Evolutionary conservation across 2,329 filamentous ascomycete genomes (phyloP), one percentile per base, ranked within the genome.

Genomic region (Trichoderma sp.): DNA sequence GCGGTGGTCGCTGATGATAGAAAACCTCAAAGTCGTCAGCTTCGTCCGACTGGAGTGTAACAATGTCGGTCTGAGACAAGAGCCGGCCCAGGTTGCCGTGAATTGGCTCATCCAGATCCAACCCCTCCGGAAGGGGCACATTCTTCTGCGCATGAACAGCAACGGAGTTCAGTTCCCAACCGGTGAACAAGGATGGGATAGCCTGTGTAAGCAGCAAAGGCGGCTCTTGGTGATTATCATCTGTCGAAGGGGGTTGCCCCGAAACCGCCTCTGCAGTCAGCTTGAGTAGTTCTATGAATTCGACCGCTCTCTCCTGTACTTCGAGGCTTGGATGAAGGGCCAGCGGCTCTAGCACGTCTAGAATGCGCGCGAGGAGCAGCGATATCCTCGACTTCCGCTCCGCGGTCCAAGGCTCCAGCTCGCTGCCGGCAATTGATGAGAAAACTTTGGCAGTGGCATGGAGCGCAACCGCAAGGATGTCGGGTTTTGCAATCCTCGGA

Each of bases 281-380:
- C 66, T 92, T 92, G 72, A 98, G 86, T 14, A 98, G 82, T 74
- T 99, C 95, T 0, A 93, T 84, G 71, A 97, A 96, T 74, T 97
- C 93, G 1, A 97, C 93, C 3, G 93, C 90, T 64, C 95, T 87
- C 76, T 98, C 95, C 77, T 99, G 95, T 3, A 99, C 93, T 74
- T 99, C 95, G 1, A 99, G 82, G 71, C 88, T 92, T 0, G 94
- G 93, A 74, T 98, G 92, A 47, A 89, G 82, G 0, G 88, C 87
- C 17, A 98, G 78, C 0, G 88, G 86, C 71, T 98, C 93, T 24
- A 97, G 80, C 55, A 91, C 90, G 74, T 95, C 87, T 21, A 96
- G 85, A 7, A 97, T 87, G 2, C 93, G 87, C 30, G 91, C 90
- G 77, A 96, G 88, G 26, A 96, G 81, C 3, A 98, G 83, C 9